These are phyloP conservation scores for Mucor sp. DNA, from an alignment of 371 early-diverging fungal species.

Conservation along the genomic window DNA sequence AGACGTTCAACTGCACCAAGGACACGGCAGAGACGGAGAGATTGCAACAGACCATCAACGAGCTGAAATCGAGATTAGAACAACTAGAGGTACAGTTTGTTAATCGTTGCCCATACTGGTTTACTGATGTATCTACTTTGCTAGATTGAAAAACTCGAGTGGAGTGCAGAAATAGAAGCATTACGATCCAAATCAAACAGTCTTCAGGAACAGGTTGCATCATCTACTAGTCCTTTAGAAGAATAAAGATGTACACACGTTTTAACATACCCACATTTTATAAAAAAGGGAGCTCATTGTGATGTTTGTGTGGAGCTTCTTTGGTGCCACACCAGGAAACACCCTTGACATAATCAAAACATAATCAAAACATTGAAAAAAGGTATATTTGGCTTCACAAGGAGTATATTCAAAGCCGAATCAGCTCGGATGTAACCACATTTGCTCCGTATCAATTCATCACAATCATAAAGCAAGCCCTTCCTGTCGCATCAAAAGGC, in stretches of 20 bases:
- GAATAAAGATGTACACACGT: neutral
- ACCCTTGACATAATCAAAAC: too few species aligned
- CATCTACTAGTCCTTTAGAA: neutral
- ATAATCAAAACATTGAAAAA: too few species aligned
- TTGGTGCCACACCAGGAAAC: neutral
- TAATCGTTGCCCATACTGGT: neutral
- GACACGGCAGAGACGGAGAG: slow-evolving; percentile 16
- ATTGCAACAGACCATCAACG: slow-evolving; percentile 18
- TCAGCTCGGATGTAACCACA: neutral
- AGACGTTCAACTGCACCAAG: slow-evolving; percentile 1
- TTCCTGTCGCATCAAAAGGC: neutral
- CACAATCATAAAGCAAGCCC: too few species aligned
- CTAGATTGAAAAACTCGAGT: slow-evolving; percentile 37
- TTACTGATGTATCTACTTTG: neutral
- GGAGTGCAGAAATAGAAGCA: slow-evolving; percentile 25
- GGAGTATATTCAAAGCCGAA: neutral
- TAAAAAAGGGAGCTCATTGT: neutral
- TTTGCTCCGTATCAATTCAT: neutral
- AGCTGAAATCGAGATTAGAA: slow-evolving; percentile 25
- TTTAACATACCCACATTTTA: neutral
- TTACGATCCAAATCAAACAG: neutral
- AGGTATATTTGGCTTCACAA: neutral
- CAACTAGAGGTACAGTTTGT: slow-evolving; percentile 27
- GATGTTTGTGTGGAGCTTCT: neutral
- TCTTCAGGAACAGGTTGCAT: neutral